Conservation (phyloP, 352 stramenopile genomes). For the Pythium brachiatum region DNA sequence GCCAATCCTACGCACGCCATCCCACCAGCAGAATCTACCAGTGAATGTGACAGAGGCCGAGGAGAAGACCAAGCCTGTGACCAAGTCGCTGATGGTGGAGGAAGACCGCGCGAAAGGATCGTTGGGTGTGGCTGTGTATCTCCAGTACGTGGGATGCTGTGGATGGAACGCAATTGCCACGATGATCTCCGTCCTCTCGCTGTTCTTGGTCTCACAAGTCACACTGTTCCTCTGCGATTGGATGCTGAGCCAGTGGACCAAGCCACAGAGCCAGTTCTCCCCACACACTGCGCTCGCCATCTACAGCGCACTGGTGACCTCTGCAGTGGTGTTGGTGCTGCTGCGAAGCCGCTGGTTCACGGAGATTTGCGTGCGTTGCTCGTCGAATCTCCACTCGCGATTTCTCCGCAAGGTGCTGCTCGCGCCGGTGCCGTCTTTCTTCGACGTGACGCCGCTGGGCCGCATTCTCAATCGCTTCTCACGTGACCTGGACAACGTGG, state of each 20-base stretch:
- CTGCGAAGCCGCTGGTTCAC: background rate
- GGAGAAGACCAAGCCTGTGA: background rate
- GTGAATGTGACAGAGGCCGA: background rate
- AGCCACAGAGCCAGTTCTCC: background rate
- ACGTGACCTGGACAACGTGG: conserved; percentile 25
- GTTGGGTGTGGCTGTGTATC: background rate
- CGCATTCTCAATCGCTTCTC: conserved; percentile 8
- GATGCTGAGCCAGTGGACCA: background rate
- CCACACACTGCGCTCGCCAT: background rate
- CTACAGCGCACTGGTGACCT: background rate
- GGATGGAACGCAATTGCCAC: background rate
- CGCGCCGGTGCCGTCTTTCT: conserved; percentile 20
- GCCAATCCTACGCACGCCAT: background rate
- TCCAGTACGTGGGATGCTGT: background rate
- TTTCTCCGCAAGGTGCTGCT: conserved; percentile 13
- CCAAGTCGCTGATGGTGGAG: background rate
- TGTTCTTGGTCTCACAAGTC: background rate
- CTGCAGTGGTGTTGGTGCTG: background rate
- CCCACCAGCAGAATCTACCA: background rate
- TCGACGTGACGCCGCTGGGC: conserved; percentile 22
- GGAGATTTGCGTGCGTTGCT: conserved; percentile 3
- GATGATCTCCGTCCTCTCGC: background rate
- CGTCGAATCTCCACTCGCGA: conserved; percentile 2
- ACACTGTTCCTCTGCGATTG: background rate
- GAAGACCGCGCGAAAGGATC: background rate